phyloP scores from a whole-genome alignment of 2,329 filamentous ascomycete genomes.

The Colletotrichum sp. region DNA sequence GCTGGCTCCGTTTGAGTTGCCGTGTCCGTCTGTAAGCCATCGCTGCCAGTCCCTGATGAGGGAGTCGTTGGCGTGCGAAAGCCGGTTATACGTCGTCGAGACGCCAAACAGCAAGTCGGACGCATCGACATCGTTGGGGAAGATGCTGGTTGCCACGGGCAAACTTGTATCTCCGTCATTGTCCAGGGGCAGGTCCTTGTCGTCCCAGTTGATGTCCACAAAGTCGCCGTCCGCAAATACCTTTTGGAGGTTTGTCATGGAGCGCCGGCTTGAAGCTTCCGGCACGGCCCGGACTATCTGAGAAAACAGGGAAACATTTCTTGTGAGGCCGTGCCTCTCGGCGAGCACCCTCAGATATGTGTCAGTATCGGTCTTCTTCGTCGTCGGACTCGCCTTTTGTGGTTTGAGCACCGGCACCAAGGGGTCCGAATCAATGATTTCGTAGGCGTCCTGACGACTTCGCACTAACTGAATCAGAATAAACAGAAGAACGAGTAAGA shows the following conservation, averaged over 20 bases:
- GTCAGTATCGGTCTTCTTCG: neutral
- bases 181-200: neutral
- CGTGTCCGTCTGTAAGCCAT: slow-evolving; percentile 48
- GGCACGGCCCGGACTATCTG: neutral
- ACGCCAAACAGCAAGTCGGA: slow-evolving; percentile 38
- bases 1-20: slow-evolving; percentile 46
- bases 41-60: slow-evolving; percentile 47
- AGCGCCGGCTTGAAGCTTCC: neutral
- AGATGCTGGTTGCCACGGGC: slow-evolving; percentile 33
- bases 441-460: slow-evolving; percentile 3
- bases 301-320: slow-evolving; percentile 4
- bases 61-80: slow-evolving; percentile 41
- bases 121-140: slow-evolving; percentile 38
- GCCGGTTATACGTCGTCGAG: slow-evolving; percentile 43
- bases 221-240: neutral
- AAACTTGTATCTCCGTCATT: slow-evolving; percentile 23
- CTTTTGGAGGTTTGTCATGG: neutral
- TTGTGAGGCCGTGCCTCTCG: slow-evolving; percentile 6
- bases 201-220: neutral
- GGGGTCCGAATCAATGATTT: slow-evolving; percentile 6
- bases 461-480: slow-evolving; percentile 2
- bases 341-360: neutral
- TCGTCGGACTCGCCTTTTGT: neutral
- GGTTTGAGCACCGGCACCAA: slow-evolving; percentile 7
- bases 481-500: slow-evolving; percentile 10